These are phyloP conservation scores for Lepidopterella palustris DNA, from an alignment of 495 filamentous ascomycete genomes.

Conservation along the genomic window DNA sequence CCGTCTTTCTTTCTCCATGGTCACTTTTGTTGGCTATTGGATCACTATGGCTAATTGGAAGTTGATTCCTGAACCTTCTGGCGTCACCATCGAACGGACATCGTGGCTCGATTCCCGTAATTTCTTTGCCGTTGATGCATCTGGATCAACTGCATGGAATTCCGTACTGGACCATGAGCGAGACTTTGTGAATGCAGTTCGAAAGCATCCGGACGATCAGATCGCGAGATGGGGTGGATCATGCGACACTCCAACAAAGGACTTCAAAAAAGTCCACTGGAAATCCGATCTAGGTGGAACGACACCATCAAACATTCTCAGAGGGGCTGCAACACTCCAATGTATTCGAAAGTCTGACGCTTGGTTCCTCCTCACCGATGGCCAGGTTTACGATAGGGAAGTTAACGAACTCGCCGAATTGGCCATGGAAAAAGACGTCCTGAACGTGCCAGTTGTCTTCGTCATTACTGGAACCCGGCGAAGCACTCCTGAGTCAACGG, in stretches of 20 bases:
- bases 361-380: slow-evolving; percentile 22
- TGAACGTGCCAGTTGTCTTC: slow-evolving; percentile 17
- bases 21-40: too few relatives aligned
- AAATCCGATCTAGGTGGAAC: slow-evolving; percentile 7
- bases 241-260: slow-evolving; percentile 11
- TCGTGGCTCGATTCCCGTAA: neutral
- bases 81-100: neutral
- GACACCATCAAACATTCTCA: slow-evolving; percentile 8
- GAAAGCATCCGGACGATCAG: neutral
- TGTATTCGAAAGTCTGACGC: slow-evolving; percentile 12
- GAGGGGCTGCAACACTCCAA: neutral
- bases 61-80: neutral
- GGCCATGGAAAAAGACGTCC: slow-evolving; percentile 4
- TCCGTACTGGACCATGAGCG: neutral
- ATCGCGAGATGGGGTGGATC: slow-evolving; percentile 13
- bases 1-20: too few relatives aligned
- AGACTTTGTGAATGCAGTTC: neutral
- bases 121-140: slow-evolving; percentile 3
- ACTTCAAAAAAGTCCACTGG: slow-evolving; percentile 3
- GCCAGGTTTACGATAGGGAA: slow-evolving; percentile 10
- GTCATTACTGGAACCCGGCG: slow-evolving; percentile 14
- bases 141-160: neutral
- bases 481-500: slow-evolving; percentile 23
- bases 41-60: neutral
- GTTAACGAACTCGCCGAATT: slow-evolving; percentile 11